Conservation (phyloP, 2,329 filamentous ascomycete genomes). For the Fusarium duplospermum region DNA sequence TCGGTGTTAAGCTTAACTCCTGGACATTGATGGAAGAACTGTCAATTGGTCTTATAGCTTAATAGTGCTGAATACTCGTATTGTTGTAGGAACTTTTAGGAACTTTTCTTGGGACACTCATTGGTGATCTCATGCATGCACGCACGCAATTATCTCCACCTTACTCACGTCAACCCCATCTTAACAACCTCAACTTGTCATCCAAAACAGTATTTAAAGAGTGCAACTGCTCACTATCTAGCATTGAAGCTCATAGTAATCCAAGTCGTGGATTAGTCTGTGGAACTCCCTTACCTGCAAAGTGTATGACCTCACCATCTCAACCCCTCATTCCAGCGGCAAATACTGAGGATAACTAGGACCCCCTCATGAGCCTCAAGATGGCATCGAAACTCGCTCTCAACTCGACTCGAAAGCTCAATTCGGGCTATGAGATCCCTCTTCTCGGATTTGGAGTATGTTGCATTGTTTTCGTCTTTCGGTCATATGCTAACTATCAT, state of each 20-base stretch:
- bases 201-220: background rate
- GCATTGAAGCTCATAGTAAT: background rate
- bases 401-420: conserved; percentile 63
- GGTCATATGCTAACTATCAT: conserved; percentile 13
- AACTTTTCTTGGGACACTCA: background rate
- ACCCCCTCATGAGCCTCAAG: conserved; percentile 38
- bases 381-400: conserved; percentile 62
- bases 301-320: background rate
- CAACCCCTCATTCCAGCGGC: conserved; percentile 17
- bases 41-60: background rate
- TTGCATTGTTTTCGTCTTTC: conserved; percentile 5
- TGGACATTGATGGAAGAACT: background rate
- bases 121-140: background rate
- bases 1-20: background rate
- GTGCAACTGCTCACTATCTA: background rate
- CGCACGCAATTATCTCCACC: background rate
- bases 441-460: conserved; percentile 66
- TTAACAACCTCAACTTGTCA: background rate
- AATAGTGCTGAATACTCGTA: background rate
- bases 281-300: background rate
- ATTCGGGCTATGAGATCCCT: conserved; percentile 65
- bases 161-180: background rate
- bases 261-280: background rate
- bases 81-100: background rate
- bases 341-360: background rate